Conservation (phyloP, 306 rosid species). For the Benincasa hispida region DNA sequence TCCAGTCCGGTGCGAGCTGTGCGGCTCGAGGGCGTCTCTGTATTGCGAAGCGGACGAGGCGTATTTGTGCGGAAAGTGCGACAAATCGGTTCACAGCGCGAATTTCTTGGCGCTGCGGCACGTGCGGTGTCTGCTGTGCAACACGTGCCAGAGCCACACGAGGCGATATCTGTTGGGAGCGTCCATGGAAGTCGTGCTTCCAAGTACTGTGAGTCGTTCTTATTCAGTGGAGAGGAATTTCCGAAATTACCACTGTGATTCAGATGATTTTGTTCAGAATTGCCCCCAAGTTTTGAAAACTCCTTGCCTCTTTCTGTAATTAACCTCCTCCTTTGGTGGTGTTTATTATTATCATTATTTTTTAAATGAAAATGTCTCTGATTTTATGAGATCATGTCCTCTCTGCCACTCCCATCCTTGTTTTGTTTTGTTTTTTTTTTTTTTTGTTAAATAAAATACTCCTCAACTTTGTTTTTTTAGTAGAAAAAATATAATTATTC, state of each 20-base stretch:
- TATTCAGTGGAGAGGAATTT: neutral
- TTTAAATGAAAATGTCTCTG: neutral
- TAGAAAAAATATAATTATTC: too few relatives aligned
- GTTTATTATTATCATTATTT: too few relatives aligned
- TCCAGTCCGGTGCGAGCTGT: slow-evolving; percentile 38
- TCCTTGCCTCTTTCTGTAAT: neutral
- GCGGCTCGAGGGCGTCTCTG: slow-evolving; percentile 42
- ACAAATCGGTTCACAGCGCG: slow-evolving; percentile 57
- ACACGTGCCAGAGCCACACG: slow-evolving; percentile 50
- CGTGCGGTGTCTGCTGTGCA: slow-evolving; percentile 51
- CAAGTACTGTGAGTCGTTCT: neutral
- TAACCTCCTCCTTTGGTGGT: neutral
- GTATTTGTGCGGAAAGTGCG: slow-evolving; percentile 56
- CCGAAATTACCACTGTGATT: neutral
- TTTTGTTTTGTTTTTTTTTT: too few relatives aligned
- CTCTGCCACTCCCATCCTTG: neutral
- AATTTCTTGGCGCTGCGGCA: slow-evolving; percentile 68
- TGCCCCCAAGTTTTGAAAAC: neutral
- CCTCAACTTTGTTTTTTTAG: too few relatives aligned
- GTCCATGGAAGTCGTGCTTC: slow-evolving; percentile 26
- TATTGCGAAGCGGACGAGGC: slow-evolving; percentile 68
- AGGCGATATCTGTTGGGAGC: slow-evolving; percentile 39
- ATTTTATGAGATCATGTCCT: neutral
- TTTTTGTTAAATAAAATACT: too few relatives aligned
- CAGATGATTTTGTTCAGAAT: neutral